These are phyloP conservation scores for Salisapilia sapeloensis DNA, from an alignment of 352 stramenopile genomes.

Conservation along the genomic window DNA sequence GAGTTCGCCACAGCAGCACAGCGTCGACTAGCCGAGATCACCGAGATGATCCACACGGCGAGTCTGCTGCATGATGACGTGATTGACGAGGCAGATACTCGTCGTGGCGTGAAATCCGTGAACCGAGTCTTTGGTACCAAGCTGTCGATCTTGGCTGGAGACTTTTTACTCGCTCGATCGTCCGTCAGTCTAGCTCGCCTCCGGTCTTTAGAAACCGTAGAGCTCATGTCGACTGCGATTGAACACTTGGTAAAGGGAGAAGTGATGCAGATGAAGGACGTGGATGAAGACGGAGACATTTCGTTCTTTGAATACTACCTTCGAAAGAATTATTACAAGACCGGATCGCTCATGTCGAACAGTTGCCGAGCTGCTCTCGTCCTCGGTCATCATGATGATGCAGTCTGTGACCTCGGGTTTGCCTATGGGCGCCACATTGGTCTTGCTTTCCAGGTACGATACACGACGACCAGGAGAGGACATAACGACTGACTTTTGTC, in stretches of 20 bases:
- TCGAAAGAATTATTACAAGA: conserved; percentile 99
- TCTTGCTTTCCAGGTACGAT: conserved; percentile 91
- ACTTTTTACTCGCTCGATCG: conserved; percentile 95
- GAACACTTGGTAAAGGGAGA: conserved; percentile 98
- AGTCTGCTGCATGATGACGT: conserved; percentile 98
- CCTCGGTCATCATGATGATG: conserved; percentile 81
- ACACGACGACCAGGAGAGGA: neutral
- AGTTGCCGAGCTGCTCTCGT: conserved; percentile 88
- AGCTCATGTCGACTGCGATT: conserved; percentile 97
- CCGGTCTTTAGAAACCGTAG: conserved; percentile 89
- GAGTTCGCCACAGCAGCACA: conserved; percentile 62
- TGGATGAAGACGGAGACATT: conserved; percentile 37
- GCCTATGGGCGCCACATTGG: conserved; percentile 95
- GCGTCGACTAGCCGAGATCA: conserved; percentile 72
- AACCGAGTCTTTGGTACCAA: conserved; percentile 98
- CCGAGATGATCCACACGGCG: conserved; percentile 98
- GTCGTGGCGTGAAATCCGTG: conserved; percentile 85
- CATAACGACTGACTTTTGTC: neutral
- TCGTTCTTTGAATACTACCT: conserved; percentile 92
- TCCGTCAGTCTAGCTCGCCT: conserved; percentile 90
- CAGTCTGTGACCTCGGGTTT: conserved; percentile 81
- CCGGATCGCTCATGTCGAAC: conserved; percentile 96
- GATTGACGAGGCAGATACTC: conserved; percentile 94
- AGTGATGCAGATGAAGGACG: conserved; percentile 98
- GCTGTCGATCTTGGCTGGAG: conserved; percentile 94